These are phyloP conservation scores for Nannochloris sp. DNA, from an alignment of 139 green algal genomes.

Conservation along the genomic window DNA sequence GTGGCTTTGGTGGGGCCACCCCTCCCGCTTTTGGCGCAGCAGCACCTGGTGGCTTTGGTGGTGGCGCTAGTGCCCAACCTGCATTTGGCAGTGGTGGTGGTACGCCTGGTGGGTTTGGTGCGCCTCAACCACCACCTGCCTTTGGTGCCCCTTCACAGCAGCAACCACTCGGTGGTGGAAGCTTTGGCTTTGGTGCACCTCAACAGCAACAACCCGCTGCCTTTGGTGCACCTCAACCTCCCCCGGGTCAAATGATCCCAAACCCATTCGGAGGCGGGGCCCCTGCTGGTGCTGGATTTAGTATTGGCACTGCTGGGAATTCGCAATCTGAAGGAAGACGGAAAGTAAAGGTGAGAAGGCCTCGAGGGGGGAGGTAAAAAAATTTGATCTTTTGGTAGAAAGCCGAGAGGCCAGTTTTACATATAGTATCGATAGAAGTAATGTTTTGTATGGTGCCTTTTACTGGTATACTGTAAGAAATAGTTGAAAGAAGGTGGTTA, in stretches of 20 bases:
- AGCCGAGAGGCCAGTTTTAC: too few relatives aligned
- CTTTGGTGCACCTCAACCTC: not conserved
- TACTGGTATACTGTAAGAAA: too few relatives aligned
- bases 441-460: too few relatives aligned
- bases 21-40: not conserved
- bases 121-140: not conserved
- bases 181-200: not conserved
- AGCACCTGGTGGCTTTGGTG: constrained; percentile 9
- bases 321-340: constrained; percentile 26
- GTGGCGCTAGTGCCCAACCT: not conserved
- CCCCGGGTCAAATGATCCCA: constrained; percentile 12
- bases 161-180: not conserved
- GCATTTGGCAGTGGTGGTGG: not conserved
- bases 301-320: constrained; percentile 15
- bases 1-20: not conserved
- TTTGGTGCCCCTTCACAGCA: not conserved
- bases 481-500: too few relatives aligned
- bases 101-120: not conserved
- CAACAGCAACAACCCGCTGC: not conserved
- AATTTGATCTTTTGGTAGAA: too few relatives aligned
- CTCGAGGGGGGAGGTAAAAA: too few relatives aligned
- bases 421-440: too few relatives aligned
- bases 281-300: constrained; percentile 17
- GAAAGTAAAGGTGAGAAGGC: constrained; percentile 26
- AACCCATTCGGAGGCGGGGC: constrained; percentile 20